phyloP scores from a whole-genome alignment of 495 filamentous ascomycete genomes.

The Thermochaetoides thermophila region DNA sequence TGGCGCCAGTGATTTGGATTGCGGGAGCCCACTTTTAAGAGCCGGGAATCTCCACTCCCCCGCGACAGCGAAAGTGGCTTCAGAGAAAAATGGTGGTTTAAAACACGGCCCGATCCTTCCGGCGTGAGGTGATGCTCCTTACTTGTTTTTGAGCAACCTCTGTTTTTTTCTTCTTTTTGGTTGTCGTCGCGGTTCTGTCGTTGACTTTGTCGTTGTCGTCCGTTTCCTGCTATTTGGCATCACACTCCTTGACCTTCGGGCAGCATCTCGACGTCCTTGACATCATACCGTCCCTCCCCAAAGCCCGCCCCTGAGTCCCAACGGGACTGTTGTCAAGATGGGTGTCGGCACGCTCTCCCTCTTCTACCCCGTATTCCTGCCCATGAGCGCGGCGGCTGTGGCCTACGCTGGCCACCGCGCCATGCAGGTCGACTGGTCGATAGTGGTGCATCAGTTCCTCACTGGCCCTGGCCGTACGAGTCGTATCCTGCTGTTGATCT shows the following conservation, averaged over 20 bases:
- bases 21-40: neutral
- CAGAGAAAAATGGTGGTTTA: conserved; percentile 4
- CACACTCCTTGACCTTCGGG: no score
- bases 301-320: no score
- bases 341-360: conserved; percentile 23
- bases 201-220: conserved; percentile 19
- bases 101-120: neutral
- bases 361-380: conserved; percentile 23
- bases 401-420: conserved; percentile 27
- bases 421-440: conserved; percentile 19
- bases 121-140: no score
- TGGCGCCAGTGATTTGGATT: no score
- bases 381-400: conserved; percentile 19
- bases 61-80: neutral
- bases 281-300: no score
- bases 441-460: conserved; percentile 25
- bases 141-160: no score
- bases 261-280: no score
- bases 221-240: conserved; percentile 6
- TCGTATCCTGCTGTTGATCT: conserved; percentile 33
- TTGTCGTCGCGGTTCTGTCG: conserved; percentile 20
- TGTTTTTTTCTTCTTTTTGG: conserved; percentile 30
- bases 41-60: neutral
- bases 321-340: conserved; percentile 23
- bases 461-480: conserved; percentile 35